Percentiles rank a stretch among this genome's conserved stretches.
Conservation (phyloP, 1,139 yeast genomes). For the Suhomyces guaymorum region DNA sequence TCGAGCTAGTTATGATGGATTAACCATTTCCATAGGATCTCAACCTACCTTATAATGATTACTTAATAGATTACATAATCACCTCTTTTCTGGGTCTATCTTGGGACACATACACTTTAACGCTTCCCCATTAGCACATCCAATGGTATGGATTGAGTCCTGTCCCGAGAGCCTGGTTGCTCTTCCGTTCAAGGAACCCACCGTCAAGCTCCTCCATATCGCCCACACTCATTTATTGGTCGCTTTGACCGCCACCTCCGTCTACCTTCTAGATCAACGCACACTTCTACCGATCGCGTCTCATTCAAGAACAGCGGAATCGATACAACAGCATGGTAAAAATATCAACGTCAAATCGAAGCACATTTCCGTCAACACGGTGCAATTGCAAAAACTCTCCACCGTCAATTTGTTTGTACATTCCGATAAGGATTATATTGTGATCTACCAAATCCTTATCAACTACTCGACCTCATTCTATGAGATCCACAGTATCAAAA, state of each 20-base stretch:
- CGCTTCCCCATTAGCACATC: slow-evolving; percentile 1
- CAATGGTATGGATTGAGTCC: slow-evolving; percentile 44
- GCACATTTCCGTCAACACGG: slow-evolving; percentile 29
- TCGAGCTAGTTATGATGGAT: too few species aligned
- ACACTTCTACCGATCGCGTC: slow-evolving; percentile 38
- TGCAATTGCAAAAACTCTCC: slow-evolving; percentile 28
- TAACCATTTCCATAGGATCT: too few species aligned
- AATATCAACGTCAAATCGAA: slow-evolving; percentile 30
- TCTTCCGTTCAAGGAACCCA: slow-evolving; percentile 23
- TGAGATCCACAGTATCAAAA: slow-evolving; percentile 29
- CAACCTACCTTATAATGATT: too few species aligned
- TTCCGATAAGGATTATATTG: slow-evolving; percentile 33
- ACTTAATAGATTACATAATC: too few species aligned
- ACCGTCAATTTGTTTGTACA: slow-evolving; percentile 37
- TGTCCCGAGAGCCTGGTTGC: slow-evolving; percentile 37
- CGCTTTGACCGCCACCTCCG: slow-evolving; percentile 29
- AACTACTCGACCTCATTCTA: slow-evolving; percentile 34
- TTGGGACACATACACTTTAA: not conserved
- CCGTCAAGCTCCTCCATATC: slow-evolving; percentile 29
- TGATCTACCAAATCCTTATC: slow-evolving; percentile 37
- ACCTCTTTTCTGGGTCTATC: not conserved
- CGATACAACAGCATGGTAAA: slow-evolving; percentile 38
- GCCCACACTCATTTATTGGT: slow-evolving; percentile 40
- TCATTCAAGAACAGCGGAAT: slow-evolving; percentile 33
- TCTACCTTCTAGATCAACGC: slow-evolving; percentile 31